Base-by-base conservation (phyloP, 1,139 yeast species). In the Sugiyamaella castrensis region DNA sequence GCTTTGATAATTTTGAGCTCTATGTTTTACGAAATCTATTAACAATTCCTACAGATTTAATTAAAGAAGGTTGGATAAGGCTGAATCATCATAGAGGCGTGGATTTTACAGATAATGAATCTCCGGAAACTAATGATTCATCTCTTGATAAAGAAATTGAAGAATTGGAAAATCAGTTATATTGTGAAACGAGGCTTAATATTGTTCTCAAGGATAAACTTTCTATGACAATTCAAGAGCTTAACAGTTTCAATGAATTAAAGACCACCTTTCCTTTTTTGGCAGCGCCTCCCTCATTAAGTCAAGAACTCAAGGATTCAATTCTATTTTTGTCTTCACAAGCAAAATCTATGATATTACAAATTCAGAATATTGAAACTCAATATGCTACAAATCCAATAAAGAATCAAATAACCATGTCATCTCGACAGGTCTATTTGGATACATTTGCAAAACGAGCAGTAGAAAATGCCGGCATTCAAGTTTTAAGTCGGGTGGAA, bases 1-100 rank as follows among this genome's bases (percentile, higher is more conserved):
- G 87, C 62, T 89, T 88, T 65, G 97, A 91, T 67, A 84, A 84
- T 65, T 83, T 87, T 61, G 98, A 91, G 70, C 71, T 89, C 33
- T 91, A 89, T 64, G 79, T 87, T 4, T 69, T 88, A 47, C 70
- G 96, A 59, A 91, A 91, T 64, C 79, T 91, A 16, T 73, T 91
- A 50, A 77, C 78, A 9, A 71, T 91, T 11, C 96, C 96, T 0
- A 69, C 68, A 4, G 86, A 84, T n/a, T 70, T 87, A 38, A 73
- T 85, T 1, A 75, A 76, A 11, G 79, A 71, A 7, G 95, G 95
- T 6, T 82, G 80, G 75, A 70, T 89, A 46, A 68, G 83, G 43
- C 69, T 89, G 44, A 75, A 74, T 47, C 95, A 88, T 61, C 95
- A 91, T 52, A 75, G 77, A 47, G 81, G 75, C 1, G 63, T 87